Evolutionary conservation across 208 protist species (phyloP), one percentile per base, ranked within the genome.

Genomic region (Wallacemonas collosoma): DNA sequence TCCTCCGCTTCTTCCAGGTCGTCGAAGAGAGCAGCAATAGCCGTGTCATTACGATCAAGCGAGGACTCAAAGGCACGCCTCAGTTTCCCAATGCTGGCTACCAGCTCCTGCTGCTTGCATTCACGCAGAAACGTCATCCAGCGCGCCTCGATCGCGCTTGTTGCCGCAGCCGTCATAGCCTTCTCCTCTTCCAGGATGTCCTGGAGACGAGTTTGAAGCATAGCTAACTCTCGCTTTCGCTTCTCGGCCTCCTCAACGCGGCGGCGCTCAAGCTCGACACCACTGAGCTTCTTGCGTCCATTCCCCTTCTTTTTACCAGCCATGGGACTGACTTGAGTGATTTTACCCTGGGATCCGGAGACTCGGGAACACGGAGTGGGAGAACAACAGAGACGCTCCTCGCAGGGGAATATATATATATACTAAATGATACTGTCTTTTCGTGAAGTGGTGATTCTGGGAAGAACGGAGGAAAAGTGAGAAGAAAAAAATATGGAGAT

Each of bases 1-100:
- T 98, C 93, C 86, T 98, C 97, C 0, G 82, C 86, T 53, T 98
- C 95, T 8, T 93, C 87, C 9, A 98, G 72, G 57, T 98, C 93
- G 2, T 74, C 51, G 40, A 94, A 89, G 9, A 98, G 89, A 73
- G 94, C 89, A 54, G 93, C 72, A 62, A 98, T 93, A 7, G 95
- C 83, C 7, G 95, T 90, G 62, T 98, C 94, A 74, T 98, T 98
- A 39, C 95, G 81, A 77, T 98, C 98, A 15, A 98, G 86, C 38
- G 90, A 81, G 36, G 87, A 71, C 67, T 98, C 95, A 68, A 98
- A 98, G 12, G 80, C 80, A n/a, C 97, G 89, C 2, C 87, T 80
- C 35, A 97, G 56, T 35, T 98, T 83, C 64, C 98, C 95, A 57
- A 98, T 93, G 47, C 95, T 88, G 1, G 94, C 75, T 1, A 93